These are phyloP conservation scores for Backusella westeae DNA, from an alignment of 192 early-diverging fungal genomes.

Conservation along the genomic window DNA sequence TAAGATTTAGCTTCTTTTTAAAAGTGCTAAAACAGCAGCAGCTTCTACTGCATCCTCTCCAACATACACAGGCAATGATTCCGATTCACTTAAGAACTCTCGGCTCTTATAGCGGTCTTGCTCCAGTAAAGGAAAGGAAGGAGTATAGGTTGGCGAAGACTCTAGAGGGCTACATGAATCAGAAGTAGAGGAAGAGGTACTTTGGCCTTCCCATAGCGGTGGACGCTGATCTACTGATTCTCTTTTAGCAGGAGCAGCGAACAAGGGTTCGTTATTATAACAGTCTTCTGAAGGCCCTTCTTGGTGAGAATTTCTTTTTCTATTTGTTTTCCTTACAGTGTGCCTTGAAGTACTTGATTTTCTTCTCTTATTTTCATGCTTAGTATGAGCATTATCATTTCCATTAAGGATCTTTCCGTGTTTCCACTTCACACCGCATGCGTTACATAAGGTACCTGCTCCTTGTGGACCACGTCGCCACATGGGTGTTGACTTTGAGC, in stretches of 20 bases:
- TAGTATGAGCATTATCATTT: background rate
- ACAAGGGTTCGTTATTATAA: background rate
- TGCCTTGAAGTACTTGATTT: conserved; percentile 14
- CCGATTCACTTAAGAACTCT: background rate
- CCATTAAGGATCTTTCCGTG: conserved; percentile 69
- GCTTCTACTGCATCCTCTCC: conserved; percentile 38
- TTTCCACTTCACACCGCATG: conserved; percentile 83
- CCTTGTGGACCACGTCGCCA: conserved; percentile 77
- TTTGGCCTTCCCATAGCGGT: conserved; percentile 11
- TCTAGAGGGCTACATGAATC: conserved; percentile 1
- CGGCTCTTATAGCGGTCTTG: conserved; percentile 2
- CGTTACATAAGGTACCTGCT: conserved; percentile 72
- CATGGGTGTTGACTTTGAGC: conserved; percentile 68
- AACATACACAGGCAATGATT: conserved; percentile 10
- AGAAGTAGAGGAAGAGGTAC: conserved; percentile 7
- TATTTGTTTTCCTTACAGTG: background rate
- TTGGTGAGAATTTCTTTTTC: background rate
- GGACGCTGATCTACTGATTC: background rate
- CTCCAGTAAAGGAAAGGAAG: conserved; percentile 1
- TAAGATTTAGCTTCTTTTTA: conserved; percentile 23
- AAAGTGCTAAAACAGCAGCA: conserved; percentile 31
- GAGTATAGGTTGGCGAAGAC: background rate
- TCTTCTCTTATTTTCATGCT: conserved; percentile 21
- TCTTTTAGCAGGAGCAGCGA: conserved; percentile 5
- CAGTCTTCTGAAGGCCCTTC: background rate